Evolutionary conservation across 140 eudicot genomes (phyloP).

Genomic region (Bidens hawaiensis): DNA sequence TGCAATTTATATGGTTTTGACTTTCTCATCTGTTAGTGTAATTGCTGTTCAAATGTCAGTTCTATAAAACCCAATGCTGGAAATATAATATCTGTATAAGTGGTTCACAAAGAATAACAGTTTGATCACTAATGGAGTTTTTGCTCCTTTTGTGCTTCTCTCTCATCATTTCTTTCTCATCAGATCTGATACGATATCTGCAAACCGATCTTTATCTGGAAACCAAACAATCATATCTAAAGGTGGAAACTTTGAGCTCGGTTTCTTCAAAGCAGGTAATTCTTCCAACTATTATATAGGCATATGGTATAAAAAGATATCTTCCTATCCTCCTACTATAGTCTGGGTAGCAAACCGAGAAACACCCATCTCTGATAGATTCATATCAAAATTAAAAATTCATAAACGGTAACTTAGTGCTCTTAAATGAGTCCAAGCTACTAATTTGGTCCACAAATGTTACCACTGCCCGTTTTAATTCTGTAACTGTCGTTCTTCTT

Average conservation of each 20-base stretch:
- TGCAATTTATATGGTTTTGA: no score
- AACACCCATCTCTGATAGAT: slow-evolving; percentile 33
- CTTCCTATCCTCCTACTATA: slow-evolving; percentile 13
- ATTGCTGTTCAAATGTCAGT: neutral
- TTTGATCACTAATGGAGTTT: neutral
- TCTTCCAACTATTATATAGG: slow-evolving; percentile 38
- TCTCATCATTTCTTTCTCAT: neutral
- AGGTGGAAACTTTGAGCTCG: slow-evolving; percentile 19
- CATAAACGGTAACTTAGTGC: slow-evolving; percentile 46
- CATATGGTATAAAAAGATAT: slow-evolving; percentile 31
- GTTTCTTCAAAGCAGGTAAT: slow-evolving; percentile 28
- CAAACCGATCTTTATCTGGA: slow-evolving; percentile 37
- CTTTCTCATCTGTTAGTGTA: no score
- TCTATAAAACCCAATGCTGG: neutral
- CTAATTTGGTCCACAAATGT: slow-evolving; percentile 41
- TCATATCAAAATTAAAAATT: slow-evolving; percentile 31
- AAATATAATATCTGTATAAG: neutral
- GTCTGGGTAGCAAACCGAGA: slow-evolving; percentile 75
- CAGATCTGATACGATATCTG: slow-evolving; percentile 30
- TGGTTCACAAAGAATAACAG: neutral
- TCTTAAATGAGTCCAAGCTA: slow-evolving; percentile 20
- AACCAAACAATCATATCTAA: slow-evolving; percentile 31
- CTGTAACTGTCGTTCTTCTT: slow-evolving; percentile 21
- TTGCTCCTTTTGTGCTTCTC: slow-evolving; percentile 16
- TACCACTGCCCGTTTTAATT: slow-evolving; percentile 10